phyloP scores from a whole-genome alignment of 2,329 filamentous ascomycete genomes.

The Paracamarosporium sp. region DNA sequence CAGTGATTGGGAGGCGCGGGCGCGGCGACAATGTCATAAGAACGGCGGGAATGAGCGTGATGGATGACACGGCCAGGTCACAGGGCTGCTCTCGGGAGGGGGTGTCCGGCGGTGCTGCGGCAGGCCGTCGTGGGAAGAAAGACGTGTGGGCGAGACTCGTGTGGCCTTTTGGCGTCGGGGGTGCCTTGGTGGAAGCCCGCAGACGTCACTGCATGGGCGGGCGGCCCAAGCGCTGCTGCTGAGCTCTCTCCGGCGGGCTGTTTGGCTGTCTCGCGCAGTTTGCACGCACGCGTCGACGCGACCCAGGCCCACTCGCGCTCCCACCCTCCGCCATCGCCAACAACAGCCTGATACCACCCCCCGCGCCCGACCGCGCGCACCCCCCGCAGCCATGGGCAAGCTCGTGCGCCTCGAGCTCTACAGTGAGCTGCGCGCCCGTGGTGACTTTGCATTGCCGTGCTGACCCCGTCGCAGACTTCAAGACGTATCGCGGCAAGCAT shows the following conservation, averaged over 20 bases:
- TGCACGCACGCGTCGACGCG: too few species aligned
- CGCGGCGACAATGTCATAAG: background rate
- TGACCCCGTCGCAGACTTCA: constrained; percentile 75
- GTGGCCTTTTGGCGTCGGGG: background rate
- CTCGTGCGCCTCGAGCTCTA: constrained; percentile 93
- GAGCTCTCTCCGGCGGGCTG: too few species aligned
- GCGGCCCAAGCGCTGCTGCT: background rate
- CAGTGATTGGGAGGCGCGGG: constrained; percentile 13
- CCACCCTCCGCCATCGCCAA: too few species aligned
- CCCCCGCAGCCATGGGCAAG: constrained; percentile 76
- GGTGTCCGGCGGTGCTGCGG: background rate
- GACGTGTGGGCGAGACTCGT: too few species aligned
- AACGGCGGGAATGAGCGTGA: background rate
- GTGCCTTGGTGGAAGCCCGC: background rate
- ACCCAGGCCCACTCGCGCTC: too few species aligned
- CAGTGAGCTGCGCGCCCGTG: constrained; percentile 65
- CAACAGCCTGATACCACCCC: too few species aligned
- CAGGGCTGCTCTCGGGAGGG: background rate
- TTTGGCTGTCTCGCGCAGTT: too few species aligned
- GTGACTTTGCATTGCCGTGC: constrained; percentile 5
- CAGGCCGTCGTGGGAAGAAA: background rate
- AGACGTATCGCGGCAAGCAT: constrained; percentile 98
- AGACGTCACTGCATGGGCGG: background rate
- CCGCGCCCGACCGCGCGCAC: constrained; percentile 15
- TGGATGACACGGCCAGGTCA: background rate